Base-by-base conservation (phyloP, 108 stramenopile species). In the Epithemia pelagica region DNA sequence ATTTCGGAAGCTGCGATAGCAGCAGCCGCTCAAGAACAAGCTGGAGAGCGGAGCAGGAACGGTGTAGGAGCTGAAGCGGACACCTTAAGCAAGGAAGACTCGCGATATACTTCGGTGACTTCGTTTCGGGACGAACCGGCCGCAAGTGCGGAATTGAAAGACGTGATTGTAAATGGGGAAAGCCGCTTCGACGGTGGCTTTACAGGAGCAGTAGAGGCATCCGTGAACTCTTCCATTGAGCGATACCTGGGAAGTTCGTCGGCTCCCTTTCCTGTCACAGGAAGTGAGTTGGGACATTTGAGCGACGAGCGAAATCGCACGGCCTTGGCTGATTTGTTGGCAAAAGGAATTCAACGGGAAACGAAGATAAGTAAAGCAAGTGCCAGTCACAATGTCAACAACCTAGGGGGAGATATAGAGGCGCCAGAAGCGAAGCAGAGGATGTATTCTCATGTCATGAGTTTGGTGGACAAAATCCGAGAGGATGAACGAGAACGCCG, bases 241-340 rank as follows among this genome's bases (percentile, higher is more conserved):
- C 62, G 51, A 25, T 65, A 56, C 69, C 74, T 56, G 8, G 66
- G 67, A 3, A 64, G 67, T 37, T 23, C 59, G 28, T 59, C 60
- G 22, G 20, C 30, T 27, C 30, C 60, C 5, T 77, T 54, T 54
- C 25, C 52, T 0, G 64, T 77, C 52, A 65, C 71, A 5, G 71
- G 66, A 1, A 59, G 21, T 37, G 86, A 91, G 30, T 59, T 91
- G 62, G 58, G 74, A n/a, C 70, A 73, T 23, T 64, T 88, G 52
- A 79, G 82, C 61, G 68, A 69, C 22, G 86, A 88, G 24, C 78
- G 86, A 22, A 82, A 81, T 30, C 86, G 79, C 31, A 64, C 61
- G 32, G 81, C 82, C 1, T 62, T 91, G 22, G 85, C 82, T 7
- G 66, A 69, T 0, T 53, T 86, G 55, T 69, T 91, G 1, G 77